phyloP scores from a whole-genome alignment of 306 rosid genomes.

The Acacia crassicarpa region DNA sequence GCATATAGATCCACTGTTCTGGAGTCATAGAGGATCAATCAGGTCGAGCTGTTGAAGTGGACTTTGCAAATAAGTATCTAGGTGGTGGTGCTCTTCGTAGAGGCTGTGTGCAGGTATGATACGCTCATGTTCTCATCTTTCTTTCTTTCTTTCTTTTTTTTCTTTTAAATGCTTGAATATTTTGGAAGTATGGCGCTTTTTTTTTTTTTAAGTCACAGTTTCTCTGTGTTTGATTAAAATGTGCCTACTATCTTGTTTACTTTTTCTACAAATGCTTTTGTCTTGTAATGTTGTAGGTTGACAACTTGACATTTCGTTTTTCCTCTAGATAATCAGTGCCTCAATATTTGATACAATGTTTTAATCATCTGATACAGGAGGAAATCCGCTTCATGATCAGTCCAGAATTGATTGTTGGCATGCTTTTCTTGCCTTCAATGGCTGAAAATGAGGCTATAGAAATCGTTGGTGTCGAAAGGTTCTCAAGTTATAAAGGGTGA shows the following conservation, averaged over 20 bases:
- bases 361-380: conserved; percentile 54
- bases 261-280: conserved; percentile 14
- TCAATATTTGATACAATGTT: conserved; percentile 21
- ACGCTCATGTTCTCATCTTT: conserved; percentile 12
- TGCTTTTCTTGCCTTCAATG: conserved; percentile 93
- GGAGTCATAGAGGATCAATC: conserved; percentile 87
- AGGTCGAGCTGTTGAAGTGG: conserved; percentile 78
- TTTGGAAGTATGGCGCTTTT: neutral
- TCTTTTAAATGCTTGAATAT: neutral
- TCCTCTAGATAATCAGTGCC: neutral
- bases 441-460: conserved; percentile 89
- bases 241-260: neutral
- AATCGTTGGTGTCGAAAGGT: conserved; percentile 86
- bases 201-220: neutral
- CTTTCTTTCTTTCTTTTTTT: neutral
- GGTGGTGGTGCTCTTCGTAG: conserved; percentile 89
- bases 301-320: conserved; percentile 22
- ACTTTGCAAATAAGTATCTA: conserved; percentile 87
- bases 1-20: conserved; percentile 57
- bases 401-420: conserved; percentile 86
- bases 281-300: conserved; percentile 8
- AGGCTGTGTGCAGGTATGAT: conserved; percentile 90
- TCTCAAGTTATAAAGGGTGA: conserved; percentile 87
- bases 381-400: conserved; percentile 93
- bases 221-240: conserved; percentile 14